phyloP scores from a whole-genome alignment of 2,329 filamentous ascomycete species.

The Ascochyta clinopodiicola region DNA sequence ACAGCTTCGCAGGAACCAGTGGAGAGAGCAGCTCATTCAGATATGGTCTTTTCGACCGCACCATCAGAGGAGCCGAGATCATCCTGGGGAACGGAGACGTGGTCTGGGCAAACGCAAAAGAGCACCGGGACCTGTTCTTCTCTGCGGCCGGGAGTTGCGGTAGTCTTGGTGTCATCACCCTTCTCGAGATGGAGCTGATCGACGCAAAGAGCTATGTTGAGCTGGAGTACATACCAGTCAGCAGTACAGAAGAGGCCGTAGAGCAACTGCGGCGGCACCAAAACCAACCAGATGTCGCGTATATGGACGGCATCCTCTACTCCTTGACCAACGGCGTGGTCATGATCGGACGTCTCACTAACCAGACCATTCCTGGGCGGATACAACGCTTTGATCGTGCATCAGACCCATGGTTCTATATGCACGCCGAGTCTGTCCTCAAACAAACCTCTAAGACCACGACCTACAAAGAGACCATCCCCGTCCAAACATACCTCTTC shows the following conservation, averaged over 20 bases:
- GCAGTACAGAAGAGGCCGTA: slow-evolving; percentile 58
- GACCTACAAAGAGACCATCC: slow-evolving; percentile 50
- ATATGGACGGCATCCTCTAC: slow-evolving; percentile 74
- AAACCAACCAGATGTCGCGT: slow-evolving; percentile 59
- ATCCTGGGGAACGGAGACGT: slow-evolving; percentile 66
- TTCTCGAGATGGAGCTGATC: slow-evolving; percentile 65
- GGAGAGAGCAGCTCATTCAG: slow-evolving; percentile 72
- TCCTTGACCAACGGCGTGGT: slow-evolving; percentile 62
- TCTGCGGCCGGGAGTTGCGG: slow-evolving; percentile 67
- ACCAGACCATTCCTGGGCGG: slow-evolving; percentile 50
- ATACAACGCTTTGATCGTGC: slow-evolving; percentile 61
- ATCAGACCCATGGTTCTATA: slow-evolving; percentile 75
- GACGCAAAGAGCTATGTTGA: slow-evolving; percentile 64
- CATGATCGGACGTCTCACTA: slow-evolving; percentile 65
- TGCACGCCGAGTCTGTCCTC: slow-evolving; percentile 61
- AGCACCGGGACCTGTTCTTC: slow-evolving; percentile 62
- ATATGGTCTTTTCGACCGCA: slow-evolving; percentile 71
- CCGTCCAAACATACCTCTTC: slow-evolving; percentile 63
- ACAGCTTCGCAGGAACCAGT: slow-evolving; percentile 65
- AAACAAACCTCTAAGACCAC: slow-evolving; percentile 6
- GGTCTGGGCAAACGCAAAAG: slow-evolving; percentile 53
- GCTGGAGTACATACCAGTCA: slow-evolving; percentile 65
- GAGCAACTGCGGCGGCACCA: slow-evolving; percentile 57
- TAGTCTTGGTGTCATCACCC: slow-evolving; percentile 66
- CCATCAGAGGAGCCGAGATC: slow-evolving; percentile 68